A percentile compares a stretch with the other conserved stretches of the same genome.
Conservation (phyloP, 306 rosid species). For the Carpinus fangiana region DNA sequence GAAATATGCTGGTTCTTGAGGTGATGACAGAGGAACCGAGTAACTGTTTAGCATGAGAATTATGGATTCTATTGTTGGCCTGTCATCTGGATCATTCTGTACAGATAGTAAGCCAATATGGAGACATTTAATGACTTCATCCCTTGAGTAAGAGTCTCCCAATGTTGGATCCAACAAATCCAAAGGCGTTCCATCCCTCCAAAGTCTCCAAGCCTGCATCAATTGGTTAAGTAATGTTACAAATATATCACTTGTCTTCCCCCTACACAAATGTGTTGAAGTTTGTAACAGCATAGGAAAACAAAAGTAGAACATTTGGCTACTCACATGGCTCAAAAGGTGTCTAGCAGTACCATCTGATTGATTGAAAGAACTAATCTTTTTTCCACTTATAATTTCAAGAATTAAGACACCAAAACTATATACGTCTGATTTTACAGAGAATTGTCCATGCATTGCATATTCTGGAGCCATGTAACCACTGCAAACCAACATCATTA, state of each 20-base stretch:
- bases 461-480: slow-evolving; percentile 53
- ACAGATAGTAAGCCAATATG: slow-evolving; percentile 21
- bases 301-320: not conserved
- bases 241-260: too few species aligned
- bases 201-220: slow-evolving; percentile 12
- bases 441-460: slow-evolving; percentile 38
- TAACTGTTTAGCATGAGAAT: slow-evolving; percentile 29
- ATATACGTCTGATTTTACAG: slow-evolving; percentile 32
- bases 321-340: not conserved
- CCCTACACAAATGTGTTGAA: too few species aligned
- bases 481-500: not conserved
- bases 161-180: slow-evolving; percentile 16
- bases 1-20: slow-evolving; percentile 36
- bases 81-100: slow-evolving; percentile 24
- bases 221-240: not conserved
- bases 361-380: not conserved
- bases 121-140: slow-evolving; percentile 14
- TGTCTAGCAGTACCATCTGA: not conserved
- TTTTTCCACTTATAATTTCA: not conserved
- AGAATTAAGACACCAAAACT: slow-evolving; percentile 43
- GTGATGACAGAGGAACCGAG: slow-evolving; percentile 31
- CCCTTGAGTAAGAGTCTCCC: not conserved
- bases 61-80: slow-evolving; percentile 17
- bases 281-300: too few species aligned
- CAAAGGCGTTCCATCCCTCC: not conserved